Evolutionary conservation across 2,329 filamentous ascomycete species (phyloP).

Genomic region (Pseudohalonectria lignicola): DNA sequence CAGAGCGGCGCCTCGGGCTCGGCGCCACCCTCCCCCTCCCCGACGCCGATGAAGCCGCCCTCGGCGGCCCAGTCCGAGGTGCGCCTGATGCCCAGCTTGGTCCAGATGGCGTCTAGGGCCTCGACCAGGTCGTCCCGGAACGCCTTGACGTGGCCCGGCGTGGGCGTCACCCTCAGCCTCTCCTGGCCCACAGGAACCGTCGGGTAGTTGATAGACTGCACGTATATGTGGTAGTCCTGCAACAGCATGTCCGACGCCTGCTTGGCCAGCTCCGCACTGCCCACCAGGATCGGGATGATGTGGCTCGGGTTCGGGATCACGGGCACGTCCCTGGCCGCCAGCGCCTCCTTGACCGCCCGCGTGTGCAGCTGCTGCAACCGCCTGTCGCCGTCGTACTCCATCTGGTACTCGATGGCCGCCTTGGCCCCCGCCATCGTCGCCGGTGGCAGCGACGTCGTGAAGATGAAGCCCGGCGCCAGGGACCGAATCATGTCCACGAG

Average conservation of each 20-base stretch:
- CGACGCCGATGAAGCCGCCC: conserved; percentile 92
- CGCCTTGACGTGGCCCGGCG: conserved; percentile 77
- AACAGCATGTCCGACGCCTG: conserved; percentile 85
- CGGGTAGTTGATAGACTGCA: conserved; percentile 98
- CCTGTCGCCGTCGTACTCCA: conserved; percentile 73
- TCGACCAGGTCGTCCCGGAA: conserved; percentile 78
- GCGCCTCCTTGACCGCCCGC: conserved; percentile 78
- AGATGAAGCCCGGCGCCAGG: conserved; percentile 4
- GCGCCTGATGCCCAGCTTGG: conserved; percentile 77
- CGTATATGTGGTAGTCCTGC: conserved; percentile 85
- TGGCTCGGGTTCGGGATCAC: conserved; percentile 97
- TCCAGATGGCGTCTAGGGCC: conserved; percentile 82
- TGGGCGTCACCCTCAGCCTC: conserved; percentile 89
- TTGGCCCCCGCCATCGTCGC: conserved; percentile 94
- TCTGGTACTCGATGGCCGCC: conserved; percentile 89
- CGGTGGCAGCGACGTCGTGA: conserved; percentile 52
- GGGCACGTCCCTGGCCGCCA: conserved; percentile 73
- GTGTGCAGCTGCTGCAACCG: conserved; percentile 93
- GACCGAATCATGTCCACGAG: conserved; percentile 57
- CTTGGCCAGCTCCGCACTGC: conserved; percentile 88
- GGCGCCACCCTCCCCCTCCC: conserved; percentile 48
- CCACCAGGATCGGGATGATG: conserved; percentile 88
- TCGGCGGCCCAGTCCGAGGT: conserved; percentile 85
- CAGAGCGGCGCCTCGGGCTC: conserved; percentile 63
- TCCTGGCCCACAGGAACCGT: conserved; percentile 98